A percentile compares a stretch with the other conserved stretches of the same genome.
These are phyloP conservation scores for Paramyrothecium sp. DNA, from an alignment of 2,329 filamentous ascomycete genomes.

Conservation along the genomic window DNA sequence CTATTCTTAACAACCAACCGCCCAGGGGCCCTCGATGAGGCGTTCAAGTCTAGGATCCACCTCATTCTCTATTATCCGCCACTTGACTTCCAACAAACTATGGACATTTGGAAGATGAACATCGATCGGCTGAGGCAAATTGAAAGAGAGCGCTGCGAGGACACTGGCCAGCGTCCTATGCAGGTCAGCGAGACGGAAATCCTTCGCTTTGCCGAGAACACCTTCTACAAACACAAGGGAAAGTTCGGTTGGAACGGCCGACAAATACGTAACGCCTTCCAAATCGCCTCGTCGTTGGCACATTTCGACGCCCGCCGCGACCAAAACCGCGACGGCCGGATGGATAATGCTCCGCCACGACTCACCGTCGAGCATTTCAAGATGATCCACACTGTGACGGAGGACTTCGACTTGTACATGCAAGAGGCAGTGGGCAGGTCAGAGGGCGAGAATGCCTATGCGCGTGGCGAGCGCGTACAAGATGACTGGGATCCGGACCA, in stretches of 20 bases:
- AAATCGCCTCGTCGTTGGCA: neutral
- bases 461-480: too few species aligned
- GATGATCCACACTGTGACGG: too few species aligned
- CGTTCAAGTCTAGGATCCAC: neutral
- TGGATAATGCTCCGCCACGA: too few species aligned
- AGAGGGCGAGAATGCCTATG: too few species aligned
- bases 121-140: neutral
- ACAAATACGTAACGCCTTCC: conserved; percentile 1
- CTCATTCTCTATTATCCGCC: neutral
- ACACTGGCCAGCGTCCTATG: neutral
- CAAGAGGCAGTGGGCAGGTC: too few species aligned
- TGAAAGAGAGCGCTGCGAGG: neutral
- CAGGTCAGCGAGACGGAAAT: neutral
- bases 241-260: neutral
- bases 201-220: neutral
- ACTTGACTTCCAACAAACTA: neutral
- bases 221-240: neutral
- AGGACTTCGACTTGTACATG: too few species aligned
- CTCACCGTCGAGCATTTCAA: too few species aligned
- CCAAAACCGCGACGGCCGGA: too few species aligned
- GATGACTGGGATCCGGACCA: too few species aligned
- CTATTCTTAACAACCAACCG: conserved; percentile 1
- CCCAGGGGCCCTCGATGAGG: neutral
- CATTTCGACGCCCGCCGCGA: too few species aligned
- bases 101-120: conserved; percentile 1